Conservation (phyloP, 192 early-diverging fungal genomes). For the Podila epigama region DNA sequence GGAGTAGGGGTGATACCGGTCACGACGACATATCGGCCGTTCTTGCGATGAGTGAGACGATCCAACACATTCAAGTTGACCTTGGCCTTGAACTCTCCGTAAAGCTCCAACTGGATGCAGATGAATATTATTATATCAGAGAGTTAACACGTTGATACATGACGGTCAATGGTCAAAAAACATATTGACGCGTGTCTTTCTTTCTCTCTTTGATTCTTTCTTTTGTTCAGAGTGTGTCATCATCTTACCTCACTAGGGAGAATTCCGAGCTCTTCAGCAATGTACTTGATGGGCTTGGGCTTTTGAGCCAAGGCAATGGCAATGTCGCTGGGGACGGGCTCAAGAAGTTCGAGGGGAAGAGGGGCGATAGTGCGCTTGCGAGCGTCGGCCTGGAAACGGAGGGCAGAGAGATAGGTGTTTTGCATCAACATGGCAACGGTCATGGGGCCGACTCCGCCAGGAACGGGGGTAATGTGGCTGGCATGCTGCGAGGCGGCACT, state of each 20-base stretch:
- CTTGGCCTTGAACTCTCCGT: conserved; percentile 92
- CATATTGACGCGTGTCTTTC: too few relatives aligned
- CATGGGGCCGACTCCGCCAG: conserved; percentile 99
- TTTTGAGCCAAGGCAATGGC: conserved; percentile 90
- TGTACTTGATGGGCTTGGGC: conserved; percentile 82
- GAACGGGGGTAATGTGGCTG: conserved; percentile 93
- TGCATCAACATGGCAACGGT: conserved; percentile 97
- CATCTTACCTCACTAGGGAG: conserved; percentile 68
- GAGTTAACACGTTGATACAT: too few relatives aligned
- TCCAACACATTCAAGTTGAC: conserved; percentile 83
- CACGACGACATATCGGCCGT: conserved; percentile 95
- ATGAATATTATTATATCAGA: too few relatives aligned
- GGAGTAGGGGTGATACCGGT: conserved; percentile 99
- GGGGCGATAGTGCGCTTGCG: conserved; percentile 57
- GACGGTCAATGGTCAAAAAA: too few relatives aligned
- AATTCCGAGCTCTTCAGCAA: conserved; percentile 90
- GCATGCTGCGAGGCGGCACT: conserved; percentile 73
- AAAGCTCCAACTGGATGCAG: conserved; percentile 80
- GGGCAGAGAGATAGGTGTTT: conserved; percentile 85
- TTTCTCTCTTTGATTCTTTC: too few relatives aligned
- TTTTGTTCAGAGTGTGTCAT: too few relatives aligned
- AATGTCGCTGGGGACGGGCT: conserved; percentile 93
- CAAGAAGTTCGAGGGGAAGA: conserved; percentile 69
- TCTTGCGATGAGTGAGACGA: conserved; percentile 76
- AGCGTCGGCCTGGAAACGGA: conserved; percentile 68